phyloP scores from a whole-genome alignment of 257 asterid species.

The Lantana camara region DNA sequence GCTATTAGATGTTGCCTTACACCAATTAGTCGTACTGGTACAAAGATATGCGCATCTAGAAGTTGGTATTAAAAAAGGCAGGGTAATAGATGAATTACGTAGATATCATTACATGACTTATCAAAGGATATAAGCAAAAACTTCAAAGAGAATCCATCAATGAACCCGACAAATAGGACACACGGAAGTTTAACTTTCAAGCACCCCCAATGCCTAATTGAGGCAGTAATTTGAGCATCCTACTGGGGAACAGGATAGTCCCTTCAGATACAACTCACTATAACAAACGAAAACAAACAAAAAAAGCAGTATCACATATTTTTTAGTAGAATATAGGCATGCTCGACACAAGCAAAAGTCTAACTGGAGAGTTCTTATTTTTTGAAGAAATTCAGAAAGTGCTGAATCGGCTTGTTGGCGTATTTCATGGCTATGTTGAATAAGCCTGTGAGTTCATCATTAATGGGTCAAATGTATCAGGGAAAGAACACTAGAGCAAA shows the following conservation, averaged over 20 bases:
- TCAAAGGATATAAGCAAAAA: conserved; percentile 14
- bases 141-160: conserved; percentile 16
- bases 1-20: conserved; percentile 11
- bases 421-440: conserved; percentile 98
- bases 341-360: conserved; percentile 32
- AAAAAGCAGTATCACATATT: conserved; percentile 21
- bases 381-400: conserved; percentile 98
- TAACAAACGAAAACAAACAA: background rate
- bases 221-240: conserved; percentile 15
- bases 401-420: conserved; percentile 99
- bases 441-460: conserved; percentile 64
- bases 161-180: conserved; percentile 17
- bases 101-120: conserved; percentile 13
- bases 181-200: conserved; percentile 8
- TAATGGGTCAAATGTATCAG: conserved; percentile 23
- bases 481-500: conserved; percentile 20
- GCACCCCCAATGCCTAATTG: conserved; percentile 23
- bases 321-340: conserved; percentile 7
- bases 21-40: conserved; percentile 14
- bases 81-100: background rate
- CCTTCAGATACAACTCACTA: conserved; percentile 1
- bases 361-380: conserved; percentile 99
- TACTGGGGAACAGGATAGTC: conserved; percentile 12
- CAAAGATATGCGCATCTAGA: background rate
- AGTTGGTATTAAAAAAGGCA: conserved; percentile 11